phyloP scores from a whole-genome alignment of 129 eudicot species.

The Escallonia rubra region DNA sequence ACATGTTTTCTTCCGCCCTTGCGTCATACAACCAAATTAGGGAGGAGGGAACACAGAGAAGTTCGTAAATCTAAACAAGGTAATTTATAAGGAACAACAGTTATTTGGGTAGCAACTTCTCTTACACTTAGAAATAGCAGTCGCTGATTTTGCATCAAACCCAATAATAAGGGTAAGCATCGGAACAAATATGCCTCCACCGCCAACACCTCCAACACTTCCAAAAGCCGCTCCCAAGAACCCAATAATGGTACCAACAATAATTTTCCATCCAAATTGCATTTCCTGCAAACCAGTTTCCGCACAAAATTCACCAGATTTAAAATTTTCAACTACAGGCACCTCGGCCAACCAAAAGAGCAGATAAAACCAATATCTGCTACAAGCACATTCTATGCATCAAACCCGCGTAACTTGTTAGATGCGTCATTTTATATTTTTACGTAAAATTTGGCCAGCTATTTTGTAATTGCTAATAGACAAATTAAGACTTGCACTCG shows the following conservation, averaged over 20 bases:
- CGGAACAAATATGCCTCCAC: slow-evolving; percentile 91
- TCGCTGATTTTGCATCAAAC: slow-evolving; percentile 90
- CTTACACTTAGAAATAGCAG: slow-evolving; percentile 94
- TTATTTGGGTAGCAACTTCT: slow-evolving; percentile 3
- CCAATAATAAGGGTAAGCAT: slow-evolving; percentile 87
- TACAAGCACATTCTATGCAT: not conserved
- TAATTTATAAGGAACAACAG: not conserved
- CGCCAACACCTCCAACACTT: slow-evolving; percentile 98
- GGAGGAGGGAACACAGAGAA: not conserved
- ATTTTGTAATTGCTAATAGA: not conserved
- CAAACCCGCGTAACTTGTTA: not conserved
- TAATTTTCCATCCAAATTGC: slow-evolving; percentile 68
- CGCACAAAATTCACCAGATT: not conserved
- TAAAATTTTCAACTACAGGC: slow-evolving; percentile 1
- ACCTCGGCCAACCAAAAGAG: not conserved
- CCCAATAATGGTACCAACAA: slow-evolving; percentile 75
- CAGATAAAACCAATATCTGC: not conserved
- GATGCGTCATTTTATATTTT: not conserved
- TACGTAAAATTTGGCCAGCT: not conserved
- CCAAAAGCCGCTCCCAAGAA: slow-evolving; percentile 96
- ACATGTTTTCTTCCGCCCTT: not conserved
- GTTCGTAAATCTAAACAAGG: not conserved
- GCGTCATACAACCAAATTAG: not conserved
- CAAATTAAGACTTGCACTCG: not conserved
- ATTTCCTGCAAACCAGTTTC: slow-evolving; percentile 53